Conservation (phyloP, 305 asterid genomes). For the Fraxinus latifolia region DNA sequence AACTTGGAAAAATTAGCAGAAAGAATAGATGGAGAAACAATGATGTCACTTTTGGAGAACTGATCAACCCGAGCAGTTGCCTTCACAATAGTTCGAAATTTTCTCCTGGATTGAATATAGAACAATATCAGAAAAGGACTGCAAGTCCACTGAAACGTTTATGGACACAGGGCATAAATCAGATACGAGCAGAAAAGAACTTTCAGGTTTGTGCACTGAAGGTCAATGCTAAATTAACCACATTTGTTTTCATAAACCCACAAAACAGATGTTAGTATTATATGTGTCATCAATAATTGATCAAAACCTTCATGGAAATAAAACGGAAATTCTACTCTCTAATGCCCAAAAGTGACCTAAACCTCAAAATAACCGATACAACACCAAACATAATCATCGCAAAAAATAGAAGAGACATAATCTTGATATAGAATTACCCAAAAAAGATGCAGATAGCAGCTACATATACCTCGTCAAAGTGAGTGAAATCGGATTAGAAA, state of each 20-base stretch:
- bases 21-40: conserved; percentile 96
- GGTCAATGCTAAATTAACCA: not conserved
- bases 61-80: conserved; percentile 90
- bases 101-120: conserved; percentile 55
- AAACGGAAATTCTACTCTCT: not conserved
- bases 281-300: not conserved
- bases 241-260: not conserved
- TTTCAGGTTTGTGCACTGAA: not conserved
- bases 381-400: not conserved
- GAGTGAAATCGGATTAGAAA: conserved; percentile 47
- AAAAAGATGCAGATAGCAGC: conserved; percentile 1
- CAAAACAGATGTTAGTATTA: not conserved
- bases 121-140: conserved; percentile 20
- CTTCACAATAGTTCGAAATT: conserved; percentile 54
- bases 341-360: not conserved
- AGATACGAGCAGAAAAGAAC: not conserved
- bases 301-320: not conserved
- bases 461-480: conserved; percentile 44
- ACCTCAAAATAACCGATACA: not conserved
- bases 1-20: conserved; percentile 90
- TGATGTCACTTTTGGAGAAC: conserved; percentile 81
- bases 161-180: not conserved
- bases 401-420: conserved; percentile 1
- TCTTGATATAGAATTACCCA: not conserved
- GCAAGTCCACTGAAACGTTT: conserved; percentile 5